Evolutionary conservation across 352 stramenopile genomes (phyloP), one percentile per base, ranked within the genome.

Genomic region (Phytopythium delawarense): DNA sequence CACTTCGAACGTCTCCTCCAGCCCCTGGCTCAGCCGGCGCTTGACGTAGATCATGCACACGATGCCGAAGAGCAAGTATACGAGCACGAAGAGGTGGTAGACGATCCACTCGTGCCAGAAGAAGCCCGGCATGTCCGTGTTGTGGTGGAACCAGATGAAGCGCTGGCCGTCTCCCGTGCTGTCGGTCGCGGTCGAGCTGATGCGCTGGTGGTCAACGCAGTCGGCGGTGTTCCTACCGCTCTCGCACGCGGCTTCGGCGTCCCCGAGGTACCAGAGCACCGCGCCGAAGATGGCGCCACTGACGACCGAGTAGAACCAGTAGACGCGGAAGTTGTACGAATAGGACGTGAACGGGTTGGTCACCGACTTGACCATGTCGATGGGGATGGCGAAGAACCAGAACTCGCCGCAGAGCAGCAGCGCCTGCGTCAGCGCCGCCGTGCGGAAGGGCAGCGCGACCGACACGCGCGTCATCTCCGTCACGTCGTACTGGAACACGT

Each of bases 281-380:
- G 92, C 23, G 13, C 84, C 84, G 56, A 80, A 94, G 8, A 84
- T 71, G 6, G 80, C 67, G 0, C 87, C 87, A 45, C 84, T 92
- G 30, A 93, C 67, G 39, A 87, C 64, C 46, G 84, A 89, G 54
- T 92, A 94, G 62, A 93, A 82, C 81, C 84, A 91, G 70, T 96
- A 96, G 11, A 91, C 63, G 7, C 80, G 72, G 20, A 92, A 80
- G 67, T 96, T 96, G 67, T 91, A 67, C 51, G 82, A 69, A 63
- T 94, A 96, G 39, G 85, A 94, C 50, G 87, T 93, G 67, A 96
- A 96, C 13, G 87, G 87, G 65, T 96, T 96, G 25, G 87, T 93
- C 63, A 96, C 89, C 23, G 84, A 94, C 78, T 96, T 86, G 45
- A 93, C 78, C 70, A 96, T 87, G 63, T 96, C 87, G 52, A 94